A percentile compares a stretch with the other conserved stretches of the same genome.
Evolutionary conservation across 768 basidiomycete species (phyloP).

Genomic region (Dioszegia hungarica): DNA sequence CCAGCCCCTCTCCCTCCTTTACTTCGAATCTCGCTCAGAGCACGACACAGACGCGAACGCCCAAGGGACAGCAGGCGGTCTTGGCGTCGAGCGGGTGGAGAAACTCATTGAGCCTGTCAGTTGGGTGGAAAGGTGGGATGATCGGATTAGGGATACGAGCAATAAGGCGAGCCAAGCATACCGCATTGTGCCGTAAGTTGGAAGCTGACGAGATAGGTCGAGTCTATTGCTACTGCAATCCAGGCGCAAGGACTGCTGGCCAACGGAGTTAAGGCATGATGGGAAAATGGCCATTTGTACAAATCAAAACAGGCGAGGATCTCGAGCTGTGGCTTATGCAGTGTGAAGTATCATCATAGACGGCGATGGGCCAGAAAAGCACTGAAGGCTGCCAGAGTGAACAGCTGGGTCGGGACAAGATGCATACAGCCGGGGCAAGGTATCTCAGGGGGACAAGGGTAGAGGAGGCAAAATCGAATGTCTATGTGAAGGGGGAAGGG

Average conservation of each 20-base stretch:
- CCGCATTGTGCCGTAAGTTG: neutral
- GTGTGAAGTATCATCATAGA: too few species aligned
- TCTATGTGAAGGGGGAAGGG: neutral
- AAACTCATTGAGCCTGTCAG: slow-evolving; percentile 72
- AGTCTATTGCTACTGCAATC: slow-evolving; percentile 5
- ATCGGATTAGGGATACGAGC: slow-evolving; percentile 80
- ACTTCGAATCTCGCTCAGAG: slow-evolving; percentile 70
- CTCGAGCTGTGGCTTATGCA: too few species aligned
- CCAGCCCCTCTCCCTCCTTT: slow-evolving; percentile 89
- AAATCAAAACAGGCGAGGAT: too few species aligned
- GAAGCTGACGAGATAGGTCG: slow-evolving; percentile 1
- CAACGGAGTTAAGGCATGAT: neutral
- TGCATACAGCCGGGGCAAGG: too few species aligned
- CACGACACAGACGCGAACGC: slow-evolving; percentile 76
- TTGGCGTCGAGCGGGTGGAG: slow-evolving; percentile 79
- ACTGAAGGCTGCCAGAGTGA: too few species aligned
- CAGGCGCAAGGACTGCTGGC: neutral
- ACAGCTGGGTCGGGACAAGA: too few species aligned
- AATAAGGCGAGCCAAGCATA: slow-evolving; percentile 59
- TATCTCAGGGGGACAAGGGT: too few species aligned
- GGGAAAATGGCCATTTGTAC: too few species aligned
- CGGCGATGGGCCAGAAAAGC: too few species aligned
- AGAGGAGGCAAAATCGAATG: neutral
- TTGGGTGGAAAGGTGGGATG: slow-evolving; percentile 94
- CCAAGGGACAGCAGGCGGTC: slow-evolving; percentile 87